Percentiles rank a stretch among this genome's conserved stretches.
Evolutionary conservation across 129 eudicot genomes (phyloP).

Genomic region (Chrysanthemum seticuspe): DNA sequence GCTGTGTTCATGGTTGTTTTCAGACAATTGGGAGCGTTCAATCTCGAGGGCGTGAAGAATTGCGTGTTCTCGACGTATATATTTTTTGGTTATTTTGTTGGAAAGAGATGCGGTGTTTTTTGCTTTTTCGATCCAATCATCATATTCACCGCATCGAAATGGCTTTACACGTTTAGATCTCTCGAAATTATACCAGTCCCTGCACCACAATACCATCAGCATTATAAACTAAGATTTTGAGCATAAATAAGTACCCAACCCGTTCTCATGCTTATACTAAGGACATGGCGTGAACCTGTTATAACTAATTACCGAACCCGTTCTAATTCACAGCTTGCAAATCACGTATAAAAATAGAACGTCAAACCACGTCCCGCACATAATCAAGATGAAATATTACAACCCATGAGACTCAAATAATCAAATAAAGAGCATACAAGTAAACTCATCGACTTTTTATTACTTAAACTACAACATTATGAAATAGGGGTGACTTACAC

Average conservation of each 20-base stretch:
- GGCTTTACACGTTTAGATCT: conserved; percentile 78
- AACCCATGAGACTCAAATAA: no score
- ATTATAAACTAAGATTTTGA: conserved; percentile 1
- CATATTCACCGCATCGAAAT: conserved; percentile 82
- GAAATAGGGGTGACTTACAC: no score
- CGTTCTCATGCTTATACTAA: no score
- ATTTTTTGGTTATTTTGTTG: conserved; percentile 54
- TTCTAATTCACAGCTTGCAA: no score
- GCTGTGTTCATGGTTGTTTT: conserved; percentile 25
- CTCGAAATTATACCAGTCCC: conserved; percentile 93
- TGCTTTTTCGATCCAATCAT: conserved; percentile 72
- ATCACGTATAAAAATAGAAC: no score
- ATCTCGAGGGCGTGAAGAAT: conserved; percentile 82
- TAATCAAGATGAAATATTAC: no score
- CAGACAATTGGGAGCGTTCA: conserved; percentile 52
- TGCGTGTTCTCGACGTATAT: conserved; percentile 73
- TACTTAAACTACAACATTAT: no score
- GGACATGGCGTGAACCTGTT: no score
- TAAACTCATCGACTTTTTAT: no score
- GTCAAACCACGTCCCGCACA: no score
- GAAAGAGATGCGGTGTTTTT: conserved; percentile 46
- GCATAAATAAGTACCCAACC: neutral
- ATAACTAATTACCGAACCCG: no score
- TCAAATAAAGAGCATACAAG: no score
- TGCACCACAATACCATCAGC: conserved; percentile 28